phyloP scores from a whole-genome alignment of 1,284 basidiomycete genomes.

The Leucoagaricus sp. region DNA sequence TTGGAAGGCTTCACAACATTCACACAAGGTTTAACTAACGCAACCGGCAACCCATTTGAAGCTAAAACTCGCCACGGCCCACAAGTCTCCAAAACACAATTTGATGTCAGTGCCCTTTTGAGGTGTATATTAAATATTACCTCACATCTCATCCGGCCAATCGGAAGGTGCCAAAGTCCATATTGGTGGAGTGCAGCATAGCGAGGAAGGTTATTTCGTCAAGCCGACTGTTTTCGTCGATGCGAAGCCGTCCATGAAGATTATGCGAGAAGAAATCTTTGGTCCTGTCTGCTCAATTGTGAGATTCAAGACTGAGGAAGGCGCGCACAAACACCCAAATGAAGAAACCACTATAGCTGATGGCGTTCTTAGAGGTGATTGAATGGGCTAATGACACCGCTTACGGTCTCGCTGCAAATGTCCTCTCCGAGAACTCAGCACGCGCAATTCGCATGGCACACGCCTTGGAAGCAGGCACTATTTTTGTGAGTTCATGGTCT shows the following conservation, averaged over 20 bases:
- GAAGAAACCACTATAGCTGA: neutral
- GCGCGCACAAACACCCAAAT: conserved; percentile 10
- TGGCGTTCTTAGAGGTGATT: conserved; percentile 53
- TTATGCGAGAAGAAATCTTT: conserved; percentile 88
- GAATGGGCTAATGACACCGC: conserved; percentile 72
- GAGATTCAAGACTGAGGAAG: conserved; percentile 65
- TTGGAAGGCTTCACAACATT: conserved; percentile 55
- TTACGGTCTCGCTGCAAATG: conserved; percentile 81
- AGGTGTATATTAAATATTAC: too few relatives aligned
- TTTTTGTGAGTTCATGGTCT: conserved; percentile 44
- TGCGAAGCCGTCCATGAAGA: conserved; percentile 75
- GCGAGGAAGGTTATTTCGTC: conserved; percentile 72
- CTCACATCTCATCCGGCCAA: conserved; percentile 83
- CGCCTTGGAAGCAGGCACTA: conserved; percentile 74
- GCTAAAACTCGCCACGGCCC: conserved; percentile 77
- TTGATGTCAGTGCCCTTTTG: conserved; percentile 43
- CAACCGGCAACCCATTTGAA: conserved; percentile 80
- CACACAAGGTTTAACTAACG: conserved; percentile 47
- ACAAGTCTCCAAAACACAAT: conserved; percentile 74
- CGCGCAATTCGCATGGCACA: conserved; percentile 70
- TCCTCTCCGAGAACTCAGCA: conserved; percentile 76
- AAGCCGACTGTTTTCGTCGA: conserved; percentile 85
- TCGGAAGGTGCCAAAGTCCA: conserved; percentile 77
- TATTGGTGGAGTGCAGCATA: conserved; percentile 73
- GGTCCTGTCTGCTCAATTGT: conserved; percentile 77